Percentiles rank a stretch among this genome's conserved stretches.
These are phyloP conservation scores for Oryza meridionalis DNA, from an alignment of 176 grass and related monocot species.

Conservation along the genomic window DNA sequence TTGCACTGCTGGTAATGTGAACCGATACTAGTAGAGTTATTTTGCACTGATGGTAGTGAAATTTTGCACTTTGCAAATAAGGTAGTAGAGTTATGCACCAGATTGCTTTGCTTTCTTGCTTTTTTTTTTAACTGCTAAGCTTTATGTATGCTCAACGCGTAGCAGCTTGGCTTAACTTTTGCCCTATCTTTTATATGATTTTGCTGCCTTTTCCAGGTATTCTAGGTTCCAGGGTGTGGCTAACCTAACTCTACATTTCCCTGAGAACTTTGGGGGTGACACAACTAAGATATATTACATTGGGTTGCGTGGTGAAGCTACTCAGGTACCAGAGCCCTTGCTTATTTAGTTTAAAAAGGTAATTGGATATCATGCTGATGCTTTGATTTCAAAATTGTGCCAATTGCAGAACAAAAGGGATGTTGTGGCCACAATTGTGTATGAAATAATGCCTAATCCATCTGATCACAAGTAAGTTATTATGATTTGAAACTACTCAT, in stretches of 20 bases:
- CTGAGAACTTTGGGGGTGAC: slow-evolving; percentile 95
- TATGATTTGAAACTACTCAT: slow-evolving; percentile 15
- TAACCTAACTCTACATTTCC: slow-evolving; percentile 95
- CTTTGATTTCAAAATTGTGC: slow-evolving; percentile 23
- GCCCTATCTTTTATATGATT: background rate
- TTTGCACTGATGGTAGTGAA: too few species aligned
- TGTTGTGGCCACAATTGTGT: slow-evolving; percentile 96
- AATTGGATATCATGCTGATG: slow-evolving; percentile 34
- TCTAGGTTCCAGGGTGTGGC: slow-evolving; percentile 97
- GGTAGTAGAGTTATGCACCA: background rate
- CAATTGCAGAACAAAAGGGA: slow-evolving; percentile 88
- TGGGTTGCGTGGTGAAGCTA: slow-evolving; percentile 96
- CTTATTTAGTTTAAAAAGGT: slow-evolving; percentile 18
- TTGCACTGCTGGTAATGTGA: background rate
- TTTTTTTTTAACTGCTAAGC: slow-evolving; percentile 17
- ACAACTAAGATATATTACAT: slow-evolving; percentile 96
- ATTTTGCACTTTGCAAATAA: slow-evolving; percentile 11
- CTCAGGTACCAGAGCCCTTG: slow-evolving; percentile 60
- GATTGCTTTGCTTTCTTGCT: slow-evolving; percentile 1
- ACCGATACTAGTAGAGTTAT: background rate
- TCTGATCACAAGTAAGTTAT: slow-evolving; percentile 94
- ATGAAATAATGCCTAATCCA: slow-evolving; percentile 94
- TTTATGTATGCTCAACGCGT: background rate
- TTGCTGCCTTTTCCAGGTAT: slow-evolving; percentile 59
- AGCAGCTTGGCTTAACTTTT: background rate